A percentile compares a stretch with the other conserved stretches of the same genome.
These are phyloP conservation scores for Syncephalastrum racemosum DNA, from an alignment of 371 early-diverging fungal genomes.

Conservation along the genomic window DNA sequence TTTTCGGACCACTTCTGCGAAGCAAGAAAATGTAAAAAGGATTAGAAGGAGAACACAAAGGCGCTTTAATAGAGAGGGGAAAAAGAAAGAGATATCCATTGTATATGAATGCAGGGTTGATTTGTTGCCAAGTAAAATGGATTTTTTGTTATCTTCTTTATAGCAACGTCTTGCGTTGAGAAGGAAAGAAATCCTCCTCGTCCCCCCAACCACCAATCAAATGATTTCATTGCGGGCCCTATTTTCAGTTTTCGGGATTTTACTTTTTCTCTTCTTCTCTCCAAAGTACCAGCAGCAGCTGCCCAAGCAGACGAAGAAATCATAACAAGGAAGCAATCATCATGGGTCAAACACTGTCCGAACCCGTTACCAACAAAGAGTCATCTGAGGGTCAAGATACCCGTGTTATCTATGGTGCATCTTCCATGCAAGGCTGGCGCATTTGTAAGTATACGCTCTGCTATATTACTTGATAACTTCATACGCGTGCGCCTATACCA, in stretches of 20 bases:
- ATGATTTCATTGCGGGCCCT: background rate
- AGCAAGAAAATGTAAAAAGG: background rate
- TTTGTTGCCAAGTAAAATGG: background rate
- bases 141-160: background rate
- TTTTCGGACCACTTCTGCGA: background rate
- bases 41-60: background rate
- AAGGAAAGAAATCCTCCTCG: too few species aligned
- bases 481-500: too few species aligned
- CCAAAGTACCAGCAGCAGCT: background rate
- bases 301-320: background rate
- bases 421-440: slow-evolving; percentile 98
- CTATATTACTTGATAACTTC: too few species aligned
- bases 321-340: background rate
- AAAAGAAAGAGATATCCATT: background rate
- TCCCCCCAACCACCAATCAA: background rate
- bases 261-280: slow-evolving; percentile 6
- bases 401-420: slow-evolving; percentile 80
- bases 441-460: slow-evolving; percentile 62
- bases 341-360: slow-evolving; percentile 96
- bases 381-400: slow-evolving; percentile 71
- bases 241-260: background rate
- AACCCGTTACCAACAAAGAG: slow-evolving; percentile 90
- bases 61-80: too few species aligned
- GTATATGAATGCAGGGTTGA: too few species aligned
- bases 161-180: background rate